A percentile compares a stretch with the other conserved stretches of the same genome.
Evolutionary conservation across 1,284 basidiomycete species (phyloP).

Genomic region (Ceratobasidium sp.): DNA sequence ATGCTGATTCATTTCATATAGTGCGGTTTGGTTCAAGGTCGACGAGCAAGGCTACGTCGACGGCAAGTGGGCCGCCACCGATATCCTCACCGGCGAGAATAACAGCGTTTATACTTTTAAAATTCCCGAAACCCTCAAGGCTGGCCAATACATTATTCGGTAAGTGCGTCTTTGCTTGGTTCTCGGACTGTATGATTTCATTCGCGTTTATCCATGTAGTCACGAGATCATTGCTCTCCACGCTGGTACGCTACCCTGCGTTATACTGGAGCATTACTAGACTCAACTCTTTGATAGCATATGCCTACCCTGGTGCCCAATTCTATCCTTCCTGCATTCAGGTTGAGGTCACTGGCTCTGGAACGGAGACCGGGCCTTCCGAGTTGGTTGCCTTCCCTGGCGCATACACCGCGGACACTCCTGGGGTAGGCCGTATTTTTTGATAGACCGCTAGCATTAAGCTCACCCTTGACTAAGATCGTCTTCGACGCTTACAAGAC

Average conservation of each 20-base stretch:
- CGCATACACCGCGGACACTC: conserved; percentile 57
- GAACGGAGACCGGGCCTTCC: conserved; percentile 53
- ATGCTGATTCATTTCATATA: conserved; percentile 20
- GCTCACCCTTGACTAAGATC: not conserved
- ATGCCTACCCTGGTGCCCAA: conserved; percentile 51
- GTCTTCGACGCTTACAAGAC: conserved; percentile 25
- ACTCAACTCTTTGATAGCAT: conserved; percentile 28
- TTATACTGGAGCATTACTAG: not conserved
- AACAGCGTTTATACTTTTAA: conserved; percentile 57
- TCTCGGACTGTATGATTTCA: not conserved
- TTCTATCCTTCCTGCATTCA: conserved; percentile 56
- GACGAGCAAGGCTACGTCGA: conserved; percentile 54
- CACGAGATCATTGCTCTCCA: conserved; percentile 35
- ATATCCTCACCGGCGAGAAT: conserved; percentile 50
- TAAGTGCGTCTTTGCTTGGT: conserved; percentile 48
- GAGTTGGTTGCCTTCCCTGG: conserved; percentile 61
- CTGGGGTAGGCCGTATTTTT: conserved; percentile 45
- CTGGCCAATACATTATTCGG: conserved; percentile 59
- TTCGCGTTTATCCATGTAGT: not conserved
- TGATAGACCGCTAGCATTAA: not conserved
- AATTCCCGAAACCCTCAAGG: conserved; percentile 54
- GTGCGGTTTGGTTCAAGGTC: conserved; percentile 60
- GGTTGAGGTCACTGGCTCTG: conserved; percentile 59
- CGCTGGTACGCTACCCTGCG: not conserved
- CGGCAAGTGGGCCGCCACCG: conserved; percentile 55